These are phyloP conservation scores for Pseudopithomyces maydicus DNA, from an alignment of 2,329 filamentous ascomycete genomes.

Conservation along the genomic window DNA sequence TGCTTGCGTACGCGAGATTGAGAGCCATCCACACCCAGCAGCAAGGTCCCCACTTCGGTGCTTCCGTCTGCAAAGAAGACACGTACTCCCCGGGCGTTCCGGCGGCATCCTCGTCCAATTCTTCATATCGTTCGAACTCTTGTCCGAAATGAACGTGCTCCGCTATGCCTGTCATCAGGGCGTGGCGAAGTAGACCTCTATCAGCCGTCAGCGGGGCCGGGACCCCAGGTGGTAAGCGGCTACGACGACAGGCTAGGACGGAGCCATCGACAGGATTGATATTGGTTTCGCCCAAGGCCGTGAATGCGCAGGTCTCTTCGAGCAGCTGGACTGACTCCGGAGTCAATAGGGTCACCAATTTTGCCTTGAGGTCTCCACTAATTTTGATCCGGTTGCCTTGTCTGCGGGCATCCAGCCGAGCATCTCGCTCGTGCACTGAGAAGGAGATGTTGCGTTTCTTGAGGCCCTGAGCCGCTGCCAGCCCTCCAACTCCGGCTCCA, in stretches of 20 bases:
- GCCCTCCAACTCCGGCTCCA: constrained; percentile 21
- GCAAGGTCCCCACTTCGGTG: not conserved
- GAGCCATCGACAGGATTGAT: constrained; percentile 13
- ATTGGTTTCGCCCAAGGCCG: constrained; percentile 15
- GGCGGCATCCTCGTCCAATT: not conserved
- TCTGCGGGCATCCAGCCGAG: constrained; percentile 6
- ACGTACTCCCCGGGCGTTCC: not conserved
- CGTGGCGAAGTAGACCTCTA: constrained; percentile 9
- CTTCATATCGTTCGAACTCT: constrained; percentile 13
- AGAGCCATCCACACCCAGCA: constrained; percentile 50
- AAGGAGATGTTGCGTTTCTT: constrained; percentile 17
- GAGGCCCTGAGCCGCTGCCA: constrained; percentile 22
- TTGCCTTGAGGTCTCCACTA: constrained; percentile 1
- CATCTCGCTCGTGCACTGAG: constrained; percentile 22
- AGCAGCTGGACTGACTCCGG: constrained; percentile 11
- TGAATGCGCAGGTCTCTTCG: constrained; percentile 5
- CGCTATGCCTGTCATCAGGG: constrained; percentile 9
- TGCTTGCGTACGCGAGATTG: constrained; percentile 12
- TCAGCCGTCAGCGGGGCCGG: constrained; percentile 8
- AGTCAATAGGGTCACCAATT: constrained; percentile 8
- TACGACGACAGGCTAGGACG: constrained; percentile 7
- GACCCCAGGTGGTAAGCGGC: not conserved
- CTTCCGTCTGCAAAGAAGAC: constrained; percentile 15
- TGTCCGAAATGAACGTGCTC: constrained; percentile 10
- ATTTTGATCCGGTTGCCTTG: constrained; percentile 19